Conservation (phyloP, 441 rosid genomes). For the Omphalea diandra region DNA sequence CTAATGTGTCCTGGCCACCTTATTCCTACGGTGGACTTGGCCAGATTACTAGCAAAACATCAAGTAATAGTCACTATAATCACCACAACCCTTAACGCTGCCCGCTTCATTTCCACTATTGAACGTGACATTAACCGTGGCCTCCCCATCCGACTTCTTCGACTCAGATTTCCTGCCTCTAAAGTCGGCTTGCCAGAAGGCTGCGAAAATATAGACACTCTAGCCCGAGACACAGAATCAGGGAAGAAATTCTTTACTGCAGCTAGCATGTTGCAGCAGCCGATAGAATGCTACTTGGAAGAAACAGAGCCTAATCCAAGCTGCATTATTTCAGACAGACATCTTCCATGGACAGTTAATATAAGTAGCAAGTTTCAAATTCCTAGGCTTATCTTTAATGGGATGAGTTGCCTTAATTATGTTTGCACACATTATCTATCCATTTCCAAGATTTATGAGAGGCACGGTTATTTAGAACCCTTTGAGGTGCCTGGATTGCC, state of each 20-base stretch:
- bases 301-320: constrained; percentile 24
- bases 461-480: constrained; percentile 20
- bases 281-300: constrained; percentile 22
- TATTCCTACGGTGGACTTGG: constrained; percentile 51
- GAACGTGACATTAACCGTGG: constrained; percentile 6
- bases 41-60: constrained; percentile 18
- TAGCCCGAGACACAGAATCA: constrained; percentile 11
- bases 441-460: constrained; percentile 24
- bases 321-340: constrained; percentile 35
- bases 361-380: constrained; percentile 21
- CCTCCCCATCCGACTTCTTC: constrained; percentile 18
- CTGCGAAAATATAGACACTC: constrained; percentile 32
- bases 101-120: constrained; percentile 5
- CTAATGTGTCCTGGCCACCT: constrained; percentile 33
- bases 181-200: constrained; percentile 33
- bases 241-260: constrained; percentile 12
- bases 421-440: constrained; percentile 30
- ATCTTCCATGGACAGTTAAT: constrained; percentile 22
- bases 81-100: constrained; percentile 23
- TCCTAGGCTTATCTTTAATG: constrained; percentile 34
- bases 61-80: constrained; percentile 17
- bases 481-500: constrained; percentile 42
- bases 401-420: constrained; percentile 30
- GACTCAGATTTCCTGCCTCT: constrained; percentile 25
- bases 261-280: constrained; percentile 25